Evolutionary conservation across 116 monocot species (phyloP), one percentile per base, ranked within the genome.

Genomic region (Cymodocea nodosa): DNA sequence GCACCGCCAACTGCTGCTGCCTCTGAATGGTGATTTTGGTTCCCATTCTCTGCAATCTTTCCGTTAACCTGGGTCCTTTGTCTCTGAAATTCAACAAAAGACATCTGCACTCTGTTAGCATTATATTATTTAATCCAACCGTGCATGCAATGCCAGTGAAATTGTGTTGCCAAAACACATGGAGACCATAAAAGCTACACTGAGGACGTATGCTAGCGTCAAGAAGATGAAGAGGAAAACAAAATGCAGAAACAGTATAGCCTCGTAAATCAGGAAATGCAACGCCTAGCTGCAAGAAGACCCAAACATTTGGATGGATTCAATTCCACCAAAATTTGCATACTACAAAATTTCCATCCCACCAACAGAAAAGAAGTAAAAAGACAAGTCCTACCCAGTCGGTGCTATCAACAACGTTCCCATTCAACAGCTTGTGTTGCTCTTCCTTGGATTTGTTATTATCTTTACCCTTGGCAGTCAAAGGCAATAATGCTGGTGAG

Each of bases 401-500:
- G 65, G 69, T 52, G 48, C 30, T 35, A 55, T 89, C 89, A 49
- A 18, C 64, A 59, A 72, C 82, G 66, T 56, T 85, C 23, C 85
- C 85, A 65, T 85, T 83, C 66, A 83, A 66, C 23, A 83, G 67
- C 68, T 69, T 80, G 71, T 74, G 80, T 19, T 78, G 65, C 36
- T 85, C 89, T 73, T 84, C 88, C 62, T 75, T 82, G 22, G 68
- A 60, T 79, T 68, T 81, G 30, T 66, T 75, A 14, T 66, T 75
- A 14, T 92, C 92, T 64, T 83, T 92, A 6, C 82, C 81, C 72
- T 84, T 91, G 12, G n/a, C 35, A 15, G 60, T 85, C 44, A 80
- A 16, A 16, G 92, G 87, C 40, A 87, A 60, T 37, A 83, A 75
- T 35, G 71, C 12, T 23, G 59, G 14, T 11, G 70, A 19, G 22